Percentiles rank a stretch among this genome's conserved stretches.
Conservation (phyloP, 2,329 filamentous ascomycete species). For the Sclerotinia subarctica region DNA sequence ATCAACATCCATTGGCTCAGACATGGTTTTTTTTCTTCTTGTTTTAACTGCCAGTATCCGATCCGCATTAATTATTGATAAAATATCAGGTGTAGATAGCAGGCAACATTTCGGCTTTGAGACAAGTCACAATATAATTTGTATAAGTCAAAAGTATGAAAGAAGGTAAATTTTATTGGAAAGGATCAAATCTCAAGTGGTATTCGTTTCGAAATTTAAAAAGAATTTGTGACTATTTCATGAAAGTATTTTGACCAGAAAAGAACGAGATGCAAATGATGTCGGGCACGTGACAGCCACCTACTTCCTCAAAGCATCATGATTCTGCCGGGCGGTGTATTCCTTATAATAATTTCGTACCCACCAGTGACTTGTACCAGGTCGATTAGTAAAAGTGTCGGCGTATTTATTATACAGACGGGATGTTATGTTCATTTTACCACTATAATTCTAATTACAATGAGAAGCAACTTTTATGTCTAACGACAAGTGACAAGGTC, state of each 20-base stretch:
- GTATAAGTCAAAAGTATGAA: not conserved
- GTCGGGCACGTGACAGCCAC: too few relatives aligned
- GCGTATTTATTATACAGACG: not conserved
- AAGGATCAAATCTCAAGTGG: not conserved
- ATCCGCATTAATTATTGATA: not conserved
- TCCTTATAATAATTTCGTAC: not conserved
- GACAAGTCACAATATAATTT: not conserved
- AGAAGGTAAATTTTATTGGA: accelerated
- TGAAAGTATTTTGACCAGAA: not conserved
- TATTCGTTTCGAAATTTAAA: not conserved
- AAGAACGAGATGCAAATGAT: not conserved
- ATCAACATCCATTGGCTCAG: constrained; percentile 46
- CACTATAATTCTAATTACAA: constrained; percentile 19
- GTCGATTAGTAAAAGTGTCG: not conserved
- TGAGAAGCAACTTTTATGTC: constrained; percentile 11
- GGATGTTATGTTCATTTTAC: not conserved
- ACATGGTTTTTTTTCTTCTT: constrained; percentile 23
- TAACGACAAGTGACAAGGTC: constrained; percentile 11
- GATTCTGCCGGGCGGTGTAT: constrained; percentile 18
- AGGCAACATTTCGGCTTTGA: constrained; percentile 9
- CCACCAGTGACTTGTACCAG: too few relatives aligned
- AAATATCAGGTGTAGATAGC: not conserved
- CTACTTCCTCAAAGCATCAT: not conserved
- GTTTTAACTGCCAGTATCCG: not conserved
- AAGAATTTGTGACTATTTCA: not conserved